Base-by-base conservation (phyloP, 1,139 yeast species). In the Scheffersomyces lignicola region DNA sequence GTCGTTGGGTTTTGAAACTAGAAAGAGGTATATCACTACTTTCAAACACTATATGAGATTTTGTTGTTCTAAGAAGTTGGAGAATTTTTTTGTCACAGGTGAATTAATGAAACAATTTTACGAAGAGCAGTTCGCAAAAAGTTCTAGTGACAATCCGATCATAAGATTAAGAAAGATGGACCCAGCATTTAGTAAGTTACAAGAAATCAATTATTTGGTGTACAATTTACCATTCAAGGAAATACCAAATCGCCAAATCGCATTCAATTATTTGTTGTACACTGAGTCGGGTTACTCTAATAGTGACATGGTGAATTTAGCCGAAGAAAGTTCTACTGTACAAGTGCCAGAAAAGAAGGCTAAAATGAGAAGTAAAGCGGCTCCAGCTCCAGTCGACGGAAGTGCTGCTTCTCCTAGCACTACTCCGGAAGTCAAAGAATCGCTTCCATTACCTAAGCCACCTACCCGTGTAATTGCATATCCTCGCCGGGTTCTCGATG, bases 111-210 rank as follows among this genome's bases (percentile, higher is more conserved):
- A 37, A 26, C 48, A 46, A 29, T 46, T 46, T 42, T 46, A 46
- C 32, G 38, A 46, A 35, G 50, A 46, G 31, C 50, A 46, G 31
- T 46, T 44, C 32, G 38, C 47, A 15, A 32, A 36, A 20, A 37
- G 43, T 12, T 25, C 38, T 21, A 43, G 48, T 2, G 40, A 39
- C 27, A 46, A 46, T 18, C 50, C 50, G 7, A 45, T 44, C 18
- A 46, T 46, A 16, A 25, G 50, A 31, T 38, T 46, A 27, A 41
- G 50, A 33, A 46, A 46, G 37, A 46, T 46, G 50, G 50, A 46
- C 31, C 50, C 50, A 3, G 50, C 50, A 6, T 46, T 46, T 34
- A 40, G 45, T 25, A 46, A 46, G 29, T 38, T 46, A 27, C 50
- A 46, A 35, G 50, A 46, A 35, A 46, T 46, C 9, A 46, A 46